These are phyloP conservation scores for Dactylella cylindrospora DNA, from an alignment of 2,329 filamentous ascomycete species.

Conservation along the genomic window DNA sequence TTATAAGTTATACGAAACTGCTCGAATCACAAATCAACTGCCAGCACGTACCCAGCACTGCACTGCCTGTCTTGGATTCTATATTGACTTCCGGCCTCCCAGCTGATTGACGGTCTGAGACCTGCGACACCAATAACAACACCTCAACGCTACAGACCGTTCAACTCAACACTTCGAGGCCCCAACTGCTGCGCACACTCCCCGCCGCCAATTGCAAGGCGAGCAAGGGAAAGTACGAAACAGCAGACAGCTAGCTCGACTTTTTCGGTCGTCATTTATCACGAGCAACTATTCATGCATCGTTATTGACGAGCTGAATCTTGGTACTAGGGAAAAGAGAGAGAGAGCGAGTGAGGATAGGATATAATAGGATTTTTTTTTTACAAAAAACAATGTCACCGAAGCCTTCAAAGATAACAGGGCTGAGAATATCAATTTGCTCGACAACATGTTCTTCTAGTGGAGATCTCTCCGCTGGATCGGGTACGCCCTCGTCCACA, in stretches of 20 bases:
- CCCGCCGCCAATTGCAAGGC: neutral
- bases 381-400: slow-evolving; percentile 33
- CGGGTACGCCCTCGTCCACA: slow-evolving; percentile 35
- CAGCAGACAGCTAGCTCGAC: slow-evolving; percentile 17
- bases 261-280: slow-evolving; percentile 19
- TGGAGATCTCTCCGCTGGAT: slow-evolving; percentile 40
- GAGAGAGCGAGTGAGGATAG: no score
- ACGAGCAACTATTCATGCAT: slow-evolving; percentile 32
- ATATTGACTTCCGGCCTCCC: no score
- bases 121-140: no score
- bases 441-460: slow-evolving; percentile 40
- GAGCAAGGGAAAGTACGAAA: no score
- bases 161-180: no score
- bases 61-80: no score
- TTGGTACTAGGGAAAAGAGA: slow-evolving; percentile 30
- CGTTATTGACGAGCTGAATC: slow-evolving; percentile 43
- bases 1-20: no score
- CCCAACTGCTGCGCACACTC: no score
- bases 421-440: slow-evolving; percentile 41
- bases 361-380: slow-evolving; percentile 37
- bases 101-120: no score
- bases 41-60: no score
- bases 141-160: no score
- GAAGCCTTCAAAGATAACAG: slow-evolving; percentile 15
- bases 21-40: no score